A percentile compares a stretch with the other conserved stretches of the same genome.
phyloP scores from a whole-genome alignment of 768 basidiomycete genomes.

The Trametes maxima region DNA sequence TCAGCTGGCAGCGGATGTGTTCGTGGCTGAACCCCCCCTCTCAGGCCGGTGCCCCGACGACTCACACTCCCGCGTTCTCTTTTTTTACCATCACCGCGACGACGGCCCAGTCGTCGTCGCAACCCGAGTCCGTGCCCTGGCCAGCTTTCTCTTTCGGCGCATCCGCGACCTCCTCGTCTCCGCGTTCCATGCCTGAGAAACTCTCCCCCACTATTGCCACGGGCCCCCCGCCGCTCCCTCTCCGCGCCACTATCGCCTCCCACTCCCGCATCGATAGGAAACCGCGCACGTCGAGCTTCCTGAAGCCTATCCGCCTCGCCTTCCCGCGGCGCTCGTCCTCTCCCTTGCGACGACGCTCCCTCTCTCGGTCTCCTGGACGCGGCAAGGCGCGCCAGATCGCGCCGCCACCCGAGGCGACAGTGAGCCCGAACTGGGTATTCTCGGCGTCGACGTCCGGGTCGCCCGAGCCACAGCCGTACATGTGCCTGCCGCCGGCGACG shows the following conservation, averaged over 20 bases:
- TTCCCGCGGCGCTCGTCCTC: conserved; percentile 35
- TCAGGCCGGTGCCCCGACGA: conserved; percentile 11
- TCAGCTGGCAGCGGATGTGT: conserved; percentile 22
- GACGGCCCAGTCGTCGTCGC: conserved; percentile 22
- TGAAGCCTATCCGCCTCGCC: conserved; percentile 37
- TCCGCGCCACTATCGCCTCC: conserved; percentile 18
- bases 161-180: conserved; percentile 16
- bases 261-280: conserved; percentile 18
- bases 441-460: conserved; percentile 23
- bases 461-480: conserved; percentile 28
- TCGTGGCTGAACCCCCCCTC: conserved; percentile 21
- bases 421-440: conserved; percentile 26
- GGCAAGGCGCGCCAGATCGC: conserved; percentile 21
- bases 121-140: conserved; percentile 24
- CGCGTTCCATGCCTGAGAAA: conserved; percentile 20
- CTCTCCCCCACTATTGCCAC: conserved; percentile 15
- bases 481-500: conserved; percentile 23
- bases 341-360: conserved; percentile 20
- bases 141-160: conserved; percentile 18
- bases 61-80: conserved; percentile 19
- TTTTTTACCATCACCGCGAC: conserved; percentile 22
- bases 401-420: conserved; percentile 18
- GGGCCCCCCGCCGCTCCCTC: conserved; percentile 22
- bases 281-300: conserved; percentile 33
- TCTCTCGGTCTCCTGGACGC: conserved; percentile 22